phyloP scores from a whole-genome alignment of 2,329 filamentous ascomycete genomes.

The Pseudogymnoascus sp. region DNA sequence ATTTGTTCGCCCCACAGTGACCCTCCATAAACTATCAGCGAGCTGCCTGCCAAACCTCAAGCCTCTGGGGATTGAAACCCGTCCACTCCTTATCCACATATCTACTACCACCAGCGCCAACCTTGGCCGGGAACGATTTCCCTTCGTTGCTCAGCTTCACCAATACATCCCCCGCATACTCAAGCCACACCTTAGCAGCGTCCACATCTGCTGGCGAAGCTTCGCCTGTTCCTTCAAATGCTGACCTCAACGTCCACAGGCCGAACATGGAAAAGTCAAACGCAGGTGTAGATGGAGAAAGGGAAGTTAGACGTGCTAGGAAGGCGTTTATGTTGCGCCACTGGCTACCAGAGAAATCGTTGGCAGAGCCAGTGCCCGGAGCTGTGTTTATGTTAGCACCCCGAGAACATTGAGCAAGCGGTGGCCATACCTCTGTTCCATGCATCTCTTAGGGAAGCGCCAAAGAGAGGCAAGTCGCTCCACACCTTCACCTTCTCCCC shows the following conservation, averaged over 20 bases:
- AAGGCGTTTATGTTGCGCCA: conserved; percentile 21
- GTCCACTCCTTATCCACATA: conserved; percentile 20
- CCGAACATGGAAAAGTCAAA: conserved; percentile 25
- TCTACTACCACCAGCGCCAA: conserved; percentile 16
- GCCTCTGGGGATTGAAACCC: conserved; percentile 24
- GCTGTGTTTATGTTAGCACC: conserved; percentile 13
- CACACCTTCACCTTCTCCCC: conserved; percentile 20
- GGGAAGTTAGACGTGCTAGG: conserved; percentile 23
- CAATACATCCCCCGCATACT: conserved; percentile 15
- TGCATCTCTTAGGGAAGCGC: conserved; percentile 21
- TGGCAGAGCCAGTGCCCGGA: conserved; percentile 6
- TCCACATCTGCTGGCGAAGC: conserved; percentile 14
- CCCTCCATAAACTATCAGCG: not conserved
- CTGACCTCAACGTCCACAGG: conserved; percentile 25
- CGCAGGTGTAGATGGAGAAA: conserved; percentile 10
- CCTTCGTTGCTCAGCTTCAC: conserved; percentile 14
- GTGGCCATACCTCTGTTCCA: conserved; percentile 24
- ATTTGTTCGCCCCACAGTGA: not conserved
- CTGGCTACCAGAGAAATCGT: conserved; percentile 14
- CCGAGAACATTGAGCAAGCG: not conserved
- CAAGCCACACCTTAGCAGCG: conserved; percentile 22
- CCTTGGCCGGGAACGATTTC: conserved; percentile 13
- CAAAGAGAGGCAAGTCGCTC: conserved; percentile 25
- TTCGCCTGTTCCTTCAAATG: conserved; percentile 20
- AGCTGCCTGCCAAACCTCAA: conserved; percentile 20